Evolutionary conservation across 1,284 basidiomycete genomes (phyloP).

Genomic region (Puccinia sorghi): DNA sequence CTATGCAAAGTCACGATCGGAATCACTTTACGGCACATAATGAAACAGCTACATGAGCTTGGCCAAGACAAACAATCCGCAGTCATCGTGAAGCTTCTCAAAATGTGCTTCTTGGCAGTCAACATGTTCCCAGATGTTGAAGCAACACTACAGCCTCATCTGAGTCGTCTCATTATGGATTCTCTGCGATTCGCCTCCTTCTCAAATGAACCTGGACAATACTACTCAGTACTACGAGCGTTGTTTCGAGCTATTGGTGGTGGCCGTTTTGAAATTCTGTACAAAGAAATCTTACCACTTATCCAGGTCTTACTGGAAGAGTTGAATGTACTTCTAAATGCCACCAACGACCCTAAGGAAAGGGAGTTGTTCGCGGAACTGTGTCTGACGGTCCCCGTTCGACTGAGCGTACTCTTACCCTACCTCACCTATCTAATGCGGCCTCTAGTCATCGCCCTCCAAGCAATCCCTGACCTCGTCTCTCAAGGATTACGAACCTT

Average conservation of each 20-base stretch:
- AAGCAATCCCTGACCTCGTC: conserved; percentile 83
- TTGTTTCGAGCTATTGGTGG: conserved; percentile 98
- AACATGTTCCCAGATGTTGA: conserved; percentile 81
- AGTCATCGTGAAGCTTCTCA: conserved; percentile 86
- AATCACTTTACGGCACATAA: conserved; percentile 84
- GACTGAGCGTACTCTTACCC: conserved; percentile 91
- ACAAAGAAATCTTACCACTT: conserved; percentile 94
- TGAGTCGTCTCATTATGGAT: conserved; percentile 93
- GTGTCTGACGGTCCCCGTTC: conserved; percentile 92
- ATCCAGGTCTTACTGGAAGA: conserved; percentile 96
- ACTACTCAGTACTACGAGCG: conserved; percentile 89
- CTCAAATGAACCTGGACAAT: conserved; percentile 84
- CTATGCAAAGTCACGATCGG: conserved; percentile 89
- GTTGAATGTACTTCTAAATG: conserved; percentile 82
- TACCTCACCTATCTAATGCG: conserved; percentile 96
- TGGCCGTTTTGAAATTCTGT: conserved; percentile 89
- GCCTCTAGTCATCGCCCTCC: conserved; percentile 86
- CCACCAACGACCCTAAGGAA: conserved; percentile 70
- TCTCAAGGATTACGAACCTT: conserved; percentile 94
- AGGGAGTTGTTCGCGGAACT: conserved; percentile 95
- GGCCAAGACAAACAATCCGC: conserved; percentile 84
- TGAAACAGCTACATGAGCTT: conserved; percentile 76
- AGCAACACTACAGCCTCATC: conserved; percentile 84
- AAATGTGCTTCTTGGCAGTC: conserved; percentile 92
- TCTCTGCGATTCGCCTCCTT: conserved; percentile 93